Evolutionary conservation across 768 basidiomycete species (phyloP), one percentile per base, ranked within the genome.

Genomic region (Kwoniella bestiolae): DNA sequence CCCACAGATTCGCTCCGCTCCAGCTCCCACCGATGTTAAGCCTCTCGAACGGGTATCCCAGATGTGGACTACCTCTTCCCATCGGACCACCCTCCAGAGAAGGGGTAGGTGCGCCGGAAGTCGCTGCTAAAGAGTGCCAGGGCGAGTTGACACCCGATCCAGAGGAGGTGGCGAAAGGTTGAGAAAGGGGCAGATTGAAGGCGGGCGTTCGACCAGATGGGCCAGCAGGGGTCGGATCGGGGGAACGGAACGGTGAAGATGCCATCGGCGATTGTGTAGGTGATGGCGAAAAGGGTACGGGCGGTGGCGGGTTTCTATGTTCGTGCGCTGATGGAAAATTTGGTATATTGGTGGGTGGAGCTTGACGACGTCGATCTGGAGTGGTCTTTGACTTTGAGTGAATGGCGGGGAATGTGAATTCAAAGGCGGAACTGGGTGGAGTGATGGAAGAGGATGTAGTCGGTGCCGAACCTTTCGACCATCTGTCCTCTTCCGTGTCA

Each of bases 11-110:
- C 6, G 69, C 73, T 14, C 72, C 74, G 55, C 74, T 72, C 76
- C 78, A 73, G 56, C 67, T 70, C 7, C 75, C 72, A 12, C 72
- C 75, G 35, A 80, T 68, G 46, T 78, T 80, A 34, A 80, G 60
- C 38, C 70, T 56, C 61, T 79, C 79, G 58, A 80, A 80, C 2
- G 79, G 79, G 28, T 75, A 77, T 2, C 79, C 79, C 5, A 80
- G 56, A 63, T 79, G 77, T 1, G 79, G 79, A 61, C 76, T 78
- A 60, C 64, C 68, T 55, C 67, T 50, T 38, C 70, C 70, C 62
- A 55, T 61, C 3, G 71, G 66, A 23, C 77, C 77, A 29, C 61
- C 31, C n/a, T 78, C 77, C 5, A 80, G 50, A 9, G 73, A 75
- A 3, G 77, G 77, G 8, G 79, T 80, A 11, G 77, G 78, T 18